Evolutionary conservation across 768 basidiomycete genomes (phyloP), one percentile per base, ranked within the genome.

Genomic region (Suillus paluster): DNA sequence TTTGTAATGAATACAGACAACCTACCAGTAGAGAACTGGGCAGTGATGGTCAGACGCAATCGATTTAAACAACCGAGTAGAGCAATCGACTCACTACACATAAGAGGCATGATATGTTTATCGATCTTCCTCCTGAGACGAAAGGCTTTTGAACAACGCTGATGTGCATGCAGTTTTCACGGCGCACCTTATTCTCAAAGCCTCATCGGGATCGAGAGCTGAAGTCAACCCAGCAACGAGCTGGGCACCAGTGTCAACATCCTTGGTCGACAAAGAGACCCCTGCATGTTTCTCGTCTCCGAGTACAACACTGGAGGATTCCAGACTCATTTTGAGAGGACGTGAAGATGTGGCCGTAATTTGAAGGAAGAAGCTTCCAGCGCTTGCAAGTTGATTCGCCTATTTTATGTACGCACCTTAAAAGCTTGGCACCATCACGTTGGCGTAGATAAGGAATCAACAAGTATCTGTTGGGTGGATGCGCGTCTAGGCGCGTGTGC

Each of bases 181-280:
- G 10, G 70, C 78, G 34, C 54, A 81, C 83, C 85, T 74, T 39
- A 88, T 73, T 56, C 83, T 75, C 38, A 73, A 52, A 2, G 81
- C 80, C 71, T 86, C 86, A 10, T 65, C 74, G 12, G 82, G 81
- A 61, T 84, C 83, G 15, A 87, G 66, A 71, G 72, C 46, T 12
- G 21, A 58, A 70, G 12, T 74, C 65, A n/a, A 76, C 68, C 81
- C 81, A 10, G 81, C 76, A 10, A 79, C 81, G 42, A 87, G 74
- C 64, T 79, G 79, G n/a, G 86, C 86, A 21, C 80, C 86, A 17
- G 85, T 83, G 67, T 87, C 86, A 19, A 86, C 79, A 64, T 84
- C 79, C 58, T 73, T 77, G 19, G 77, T 72, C 3, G 80, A 77
- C 10, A 84, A 71, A n/a, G 78, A 70, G 27, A 83, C 69, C 45